Evolutionary conservation across 1,284 basidiomycete genomes (phyloP).

Genomic region (Athelia psychrophila): DNA sequence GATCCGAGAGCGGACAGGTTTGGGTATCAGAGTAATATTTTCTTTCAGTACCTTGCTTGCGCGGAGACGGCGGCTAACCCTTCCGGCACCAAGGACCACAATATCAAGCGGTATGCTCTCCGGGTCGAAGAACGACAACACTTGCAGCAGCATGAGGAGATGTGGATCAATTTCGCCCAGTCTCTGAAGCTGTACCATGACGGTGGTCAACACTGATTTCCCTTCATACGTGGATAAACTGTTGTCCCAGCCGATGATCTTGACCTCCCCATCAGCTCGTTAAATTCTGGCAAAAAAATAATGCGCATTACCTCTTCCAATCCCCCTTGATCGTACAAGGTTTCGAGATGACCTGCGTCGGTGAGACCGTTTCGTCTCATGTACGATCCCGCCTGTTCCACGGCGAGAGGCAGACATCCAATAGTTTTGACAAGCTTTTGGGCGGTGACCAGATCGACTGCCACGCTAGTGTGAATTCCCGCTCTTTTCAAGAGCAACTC

Average conservation of each 20-base stretch:
- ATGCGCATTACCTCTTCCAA: neutral
- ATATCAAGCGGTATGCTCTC: neutral
- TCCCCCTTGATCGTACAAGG: neutral
- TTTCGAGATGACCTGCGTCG: neutral
- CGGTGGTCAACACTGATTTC: neutral
- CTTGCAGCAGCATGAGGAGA: neutral
- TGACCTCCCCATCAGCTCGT: neutral
- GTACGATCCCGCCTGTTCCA: neutral
- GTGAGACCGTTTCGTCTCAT: neutral
- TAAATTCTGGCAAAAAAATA: neutral
- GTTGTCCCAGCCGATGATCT: neutral
- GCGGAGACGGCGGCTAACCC: no score
- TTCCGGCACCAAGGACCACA: neutral
- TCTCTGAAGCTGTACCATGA: neutral
- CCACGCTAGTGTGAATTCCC: neutral
- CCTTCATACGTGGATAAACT: neutral
- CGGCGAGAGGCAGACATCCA: neutral
- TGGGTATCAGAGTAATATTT: no score
- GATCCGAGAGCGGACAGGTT: no score
- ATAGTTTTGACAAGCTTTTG: neutral
- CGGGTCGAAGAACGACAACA: neutral
- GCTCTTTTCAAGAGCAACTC: neutral
- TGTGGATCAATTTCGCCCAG: neutral
- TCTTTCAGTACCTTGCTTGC: neutral
- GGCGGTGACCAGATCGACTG: neutral